phyloP scores from a whole-genome alignment of 371 early-diverging fungal genomes.

The Actinomortierella ambigua region DNA sequence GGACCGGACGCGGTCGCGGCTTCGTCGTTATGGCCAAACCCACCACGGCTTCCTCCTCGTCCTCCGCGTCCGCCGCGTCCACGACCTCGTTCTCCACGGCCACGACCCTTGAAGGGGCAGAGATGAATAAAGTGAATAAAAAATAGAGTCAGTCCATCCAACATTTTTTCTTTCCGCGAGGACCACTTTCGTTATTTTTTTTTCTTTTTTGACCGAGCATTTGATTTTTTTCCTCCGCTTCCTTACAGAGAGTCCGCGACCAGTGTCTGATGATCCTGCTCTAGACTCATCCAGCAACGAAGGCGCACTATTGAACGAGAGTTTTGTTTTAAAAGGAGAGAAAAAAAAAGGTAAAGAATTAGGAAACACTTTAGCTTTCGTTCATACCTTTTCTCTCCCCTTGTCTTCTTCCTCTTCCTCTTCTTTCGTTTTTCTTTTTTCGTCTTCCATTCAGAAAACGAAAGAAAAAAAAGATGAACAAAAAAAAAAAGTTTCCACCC shows the following conservation, averaged over 20 bases:
- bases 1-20: slow-evolving; percentile 67
- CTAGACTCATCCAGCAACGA: slow-evolving; percentile 25
- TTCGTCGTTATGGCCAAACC: slow-evolving; percentile 47
- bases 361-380: too few relatives aligned
- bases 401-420: background rate
- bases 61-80: slow-evolving; percentile 52
- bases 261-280: slow-evolving; percentile 16
- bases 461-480: slow-evolving; percentile 2
- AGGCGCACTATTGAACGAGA: slow-evolving; percentile 14
- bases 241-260: slow-evolving; percentile 16
- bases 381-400: too few relatives aligned
- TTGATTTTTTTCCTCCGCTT: too few relatives aligned
- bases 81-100: slow-evolving; percentile 33
- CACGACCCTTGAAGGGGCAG: slow-evolving; percentile 8
- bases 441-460: background rate
- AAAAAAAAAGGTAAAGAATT: background rate
- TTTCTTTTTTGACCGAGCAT: too few relatives aligned
- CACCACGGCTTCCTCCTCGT: slow-evolving; percentile 49
- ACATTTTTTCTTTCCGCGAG: slow-evolving; percentile 11
- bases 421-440: slow-evolving; percentile 4
- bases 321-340: background rate
- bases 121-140: background rate
- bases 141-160: background rate
- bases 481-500: slow-evolving; percentile 1
- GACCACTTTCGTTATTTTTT: too few relatives aligned